Evolutionary conservation across 208 protist species (phyloP).

Genomic region (Naegleria lovaniensis): DNA sequence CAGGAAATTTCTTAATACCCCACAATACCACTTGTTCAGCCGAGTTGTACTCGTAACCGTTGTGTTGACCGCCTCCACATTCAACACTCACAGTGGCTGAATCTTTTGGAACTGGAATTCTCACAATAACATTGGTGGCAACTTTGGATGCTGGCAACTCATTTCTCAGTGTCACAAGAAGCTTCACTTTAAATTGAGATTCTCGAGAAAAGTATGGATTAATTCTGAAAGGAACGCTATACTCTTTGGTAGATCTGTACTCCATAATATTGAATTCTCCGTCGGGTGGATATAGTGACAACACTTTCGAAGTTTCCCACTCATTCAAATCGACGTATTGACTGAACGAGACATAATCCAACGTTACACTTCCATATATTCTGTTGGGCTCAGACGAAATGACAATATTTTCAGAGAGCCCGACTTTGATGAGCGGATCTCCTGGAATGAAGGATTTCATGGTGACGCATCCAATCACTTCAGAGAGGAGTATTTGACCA

Average conservation of each 20-base stretch:
- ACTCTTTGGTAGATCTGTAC: constrained; percentile 59
- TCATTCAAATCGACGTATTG: constrained; percentile 54
- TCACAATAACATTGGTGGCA: constrained; percentile 46
- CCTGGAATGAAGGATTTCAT: constrained; percentile 80
- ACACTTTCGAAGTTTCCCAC: constrained; percentile 60
- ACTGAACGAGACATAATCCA: constrained; percentile 77
- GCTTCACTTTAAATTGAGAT: constrained; percentile 45
- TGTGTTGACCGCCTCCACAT: constrained; percentile 39
- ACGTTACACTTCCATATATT: constrained; percentile 43
- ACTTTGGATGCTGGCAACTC: constrained; percentile 47
- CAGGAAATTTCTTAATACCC: constrained; percentile 66
- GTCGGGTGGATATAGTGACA: constrained; percentile 62
- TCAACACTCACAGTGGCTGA: constrained; percentile 49
- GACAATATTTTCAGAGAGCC: constrained; percentile 68
- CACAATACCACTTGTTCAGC: constrained; percentile 60
- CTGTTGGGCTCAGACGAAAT: constrained; percentile 33
- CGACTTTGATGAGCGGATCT: constrained; percentile 65
- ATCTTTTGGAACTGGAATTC: constrained; percentile 50
- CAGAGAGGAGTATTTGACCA: constrained; percentile 51
- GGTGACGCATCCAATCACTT: constrained; percentile 75
- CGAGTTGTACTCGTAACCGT: constrained; percentile 59
- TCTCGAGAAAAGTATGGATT: constrained; percentile 53
- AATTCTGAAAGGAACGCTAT: constrained; percentile 57
- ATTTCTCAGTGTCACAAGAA: constrained; percentile 47
- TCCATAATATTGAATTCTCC: constrained; percentile 80